Percentiles rank a stretch among this genome's conserved stretches.
Evolutionary conservation across 495 filamentous ascomycete genomes (phyloP).

Genomic region (Aspergillus egyptiacus): DNA sequence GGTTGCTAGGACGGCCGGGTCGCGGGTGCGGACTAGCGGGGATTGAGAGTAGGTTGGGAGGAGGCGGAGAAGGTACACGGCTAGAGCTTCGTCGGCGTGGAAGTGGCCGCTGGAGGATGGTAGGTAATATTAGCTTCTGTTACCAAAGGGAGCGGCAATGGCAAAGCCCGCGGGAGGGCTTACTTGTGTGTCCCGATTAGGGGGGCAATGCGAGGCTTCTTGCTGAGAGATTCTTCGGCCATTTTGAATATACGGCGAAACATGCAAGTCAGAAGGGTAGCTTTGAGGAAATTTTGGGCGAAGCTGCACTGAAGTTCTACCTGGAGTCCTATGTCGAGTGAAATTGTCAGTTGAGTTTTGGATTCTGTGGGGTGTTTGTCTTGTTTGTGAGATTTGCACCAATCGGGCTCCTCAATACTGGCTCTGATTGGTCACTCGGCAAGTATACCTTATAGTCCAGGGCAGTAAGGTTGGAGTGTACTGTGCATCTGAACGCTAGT

Average conservation of each 20-base stretch:
- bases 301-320: background rate
- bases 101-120: conserved; percentile 69
- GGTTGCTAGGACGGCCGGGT: conserved; percentile 65
- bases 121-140: background rate
- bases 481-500: too few relatives aligned
- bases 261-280: background rate
- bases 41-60: conserved; percentile 73
- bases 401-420: too few relatives aligned
- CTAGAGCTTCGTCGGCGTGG: conserved; percentile 98
- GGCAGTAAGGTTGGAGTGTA: background rate
- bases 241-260: conserved; percentile 6
- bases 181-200: conserved; percentile 14
- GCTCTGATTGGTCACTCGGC: background rate
- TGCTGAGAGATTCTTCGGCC: conserved; percentile 10
- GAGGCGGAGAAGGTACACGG: conserved; percentile 88
- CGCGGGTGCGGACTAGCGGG: conserved; percentile 78
- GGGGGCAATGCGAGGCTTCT: conserved; percentile 9
- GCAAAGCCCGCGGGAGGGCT: too few relatives aligned
- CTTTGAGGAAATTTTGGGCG: background rate
- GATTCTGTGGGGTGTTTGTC: conserved; percentile 1
- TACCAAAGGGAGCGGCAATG: too few relatives aligned
- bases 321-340: background rate
- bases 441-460: background rate
- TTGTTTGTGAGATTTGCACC: conserved; percentile 1
- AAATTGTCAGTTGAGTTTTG: conserved; percentile 1